phyloP scores from a whole-genome alignment of 805 yeast genomes.

The Ogataea methanolica region DNA sequence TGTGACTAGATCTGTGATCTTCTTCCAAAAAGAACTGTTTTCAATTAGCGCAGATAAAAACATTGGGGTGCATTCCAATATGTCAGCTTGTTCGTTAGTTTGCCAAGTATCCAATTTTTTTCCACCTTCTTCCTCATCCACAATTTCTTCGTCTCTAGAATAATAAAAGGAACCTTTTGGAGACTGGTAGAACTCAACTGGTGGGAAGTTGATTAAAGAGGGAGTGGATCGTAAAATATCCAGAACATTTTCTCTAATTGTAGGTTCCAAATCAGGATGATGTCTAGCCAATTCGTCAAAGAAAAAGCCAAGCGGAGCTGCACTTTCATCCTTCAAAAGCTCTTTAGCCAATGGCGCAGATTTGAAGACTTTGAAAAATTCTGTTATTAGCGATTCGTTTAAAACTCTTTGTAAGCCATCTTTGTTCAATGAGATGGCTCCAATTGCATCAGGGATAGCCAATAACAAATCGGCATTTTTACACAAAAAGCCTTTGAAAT shows the following conservation, averaged over 20 bases:
- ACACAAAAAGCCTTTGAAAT: conserved; percentile 51
- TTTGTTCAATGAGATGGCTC: conserved; percentile 75
- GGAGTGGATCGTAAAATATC: conserved; percentile 44
- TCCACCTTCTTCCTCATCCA: conserved; percentile 37
- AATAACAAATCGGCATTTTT: conserved; percentile 54
- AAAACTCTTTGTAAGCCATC: conserved; percentile 63
- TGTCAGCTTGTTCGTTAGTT: conserved; percentile 37
- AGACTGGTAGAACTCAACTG: conserved; percentile 42
- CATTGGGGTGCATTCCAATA: conserved; percentile 46
- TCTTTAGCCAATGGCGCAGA: conserved; percentile 47
- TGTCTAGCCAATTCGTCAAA: conserved; percentile 83
- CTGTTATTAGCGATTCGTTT: conserved; percentile 32
- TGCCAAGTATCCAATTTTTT: conserved; percentile 50
- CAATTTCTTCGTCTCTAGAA: conserved; percentile 36
- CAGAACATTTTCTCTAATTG: conserved; percentile 46
- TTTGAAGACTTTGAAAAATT: conserved; percentile 47
- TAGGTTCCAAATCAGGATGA: conserved; percentile 66
- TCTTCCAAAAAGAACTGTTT: conserved; percentile 45
- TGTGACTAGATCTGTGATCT: conserved; percentile 34
- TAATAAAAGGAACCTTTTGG: conserved; percentile 35
- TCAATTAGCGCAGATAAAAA: conserved; percentile 50
- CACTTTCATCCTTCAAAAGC: conserved; percentile 47
- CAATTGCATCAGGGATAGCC: conserved; percentile 68
- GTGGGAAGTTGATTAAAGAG: conserved; percentile 31
- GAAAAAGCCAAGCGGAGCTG: conserved; percentile 55